These are phyloP conservation scores for Mimosa bimucronata DNA, from an alignment of 306 rosid genomes.

Conservation along the genomic window DNA sequence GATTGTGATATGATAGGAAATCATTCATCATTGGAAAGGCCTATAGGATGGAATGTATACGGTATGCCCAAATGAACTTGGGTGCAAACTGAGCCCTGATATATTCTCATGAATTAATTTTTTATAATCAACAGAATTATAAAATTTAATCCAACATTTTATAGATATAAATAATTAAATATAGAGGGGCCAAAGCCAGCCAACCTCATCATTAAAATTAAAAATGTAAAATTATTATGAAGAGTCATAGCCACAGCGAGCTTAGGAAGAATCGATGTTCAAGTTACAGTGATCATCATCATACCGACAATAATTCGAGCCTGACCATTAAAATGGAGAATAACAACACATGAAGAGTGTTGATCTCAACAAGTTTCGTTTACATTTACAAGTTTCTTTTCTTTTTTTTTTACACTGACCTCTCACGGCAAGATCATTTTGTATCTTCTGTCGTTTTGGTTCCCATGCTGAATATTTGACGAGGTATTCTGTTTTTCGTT, in stretches of 20 bases:
- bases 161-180: background rate
- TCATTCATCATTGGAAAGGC: too few species aligned
- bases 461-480: slow-evolving; percentile 62
- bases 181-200: background rate
- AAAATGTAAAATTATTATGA: background rate
- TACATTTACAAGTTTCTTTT: background rate
- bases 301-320: background rate
- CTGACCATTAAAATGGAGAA: background rate
- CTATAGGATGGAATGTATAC: too few species aligned
- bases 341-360: background rate
- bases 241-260: background rate
- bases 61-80: too few species aligned
- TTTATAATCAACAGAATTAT: too few species aligned
- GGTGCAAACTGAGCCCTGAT: too few species aligned
- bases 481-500: slow-evolving; percentile 59
- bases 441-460: slow-evolving; percentile 14
- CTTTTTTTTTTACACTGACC: background rate
- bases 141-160: background rate
- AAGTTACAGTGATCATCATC: background rate
- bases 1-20: too few species aligned
- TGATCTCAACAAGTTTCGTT: background rate
- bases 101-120: too few species aligned
- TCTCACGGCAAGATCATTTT: slow-evolving; percentile 10
- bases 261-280: background rate
- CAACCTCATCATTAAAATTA: background rate